Base-by-base conservation (phyloP, 495 filamentous ascomycete species). In the Penicillium atrosanguineum region DNA sequence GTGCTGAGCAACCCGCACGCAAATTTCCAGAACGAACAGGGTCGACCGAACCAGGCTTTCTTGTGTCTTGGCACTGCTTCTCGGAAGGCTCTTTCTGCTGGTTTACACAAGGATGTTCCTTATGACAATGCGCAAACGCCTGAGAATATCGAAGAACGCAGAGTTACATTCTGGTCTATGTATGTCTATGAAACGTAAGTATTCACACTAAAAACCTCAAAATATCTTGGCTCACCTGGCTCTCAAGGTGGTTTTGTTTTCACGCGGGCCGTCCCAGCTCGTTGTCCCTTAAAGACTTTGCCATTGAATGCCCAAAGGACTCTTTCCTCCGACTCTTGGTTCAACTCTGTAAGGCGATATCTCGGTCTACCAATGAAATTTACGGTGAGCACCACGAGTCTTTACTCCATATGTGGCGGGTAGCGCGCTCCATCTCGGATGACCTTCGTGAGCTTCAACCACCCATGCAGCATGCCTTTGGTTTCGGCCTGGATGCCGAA, bases 21-120 rank as follows among this genome's bases (percentile, higher is more conserved):
- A 23, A 70, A 71, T 44, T 78, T 64, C 48, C 73, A 76, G 38
- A 72, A 64, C 31, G 73, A 78, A 50, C 65, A 69, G 51, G 75
- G 71, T 15, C 55, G 73, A 1, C 75, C 75, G 1, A 76, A 78
- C 47, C 73, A 73, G 4, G 56, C 67, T 6, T 78, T 74, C 50
- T 56, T 78, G 19, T 63, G 71, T 42, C 48, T 74, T 15, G 75
- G 75, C 4, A 55, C 65, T 6, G 72, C 72, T 5, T 36, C 60
- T 15, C 68, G 75, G 7, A 78, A 75, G 59, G 70, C 73, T 6
- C 47, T 76, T 7, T 65, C 72, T 7, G 69, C 73, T 31, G 75
- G 75, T 3, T 26, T 78, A 47, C 70, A 78, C 46, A 78, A 73
- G 40, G 71, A 76, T 31, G 69, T 68, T 1, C 72, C 67, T 1